These are phyloP conservation scores for Volvox carteri DNA, from an alignment of 163 green algal species.

Conservation along the genomic window DNA sequence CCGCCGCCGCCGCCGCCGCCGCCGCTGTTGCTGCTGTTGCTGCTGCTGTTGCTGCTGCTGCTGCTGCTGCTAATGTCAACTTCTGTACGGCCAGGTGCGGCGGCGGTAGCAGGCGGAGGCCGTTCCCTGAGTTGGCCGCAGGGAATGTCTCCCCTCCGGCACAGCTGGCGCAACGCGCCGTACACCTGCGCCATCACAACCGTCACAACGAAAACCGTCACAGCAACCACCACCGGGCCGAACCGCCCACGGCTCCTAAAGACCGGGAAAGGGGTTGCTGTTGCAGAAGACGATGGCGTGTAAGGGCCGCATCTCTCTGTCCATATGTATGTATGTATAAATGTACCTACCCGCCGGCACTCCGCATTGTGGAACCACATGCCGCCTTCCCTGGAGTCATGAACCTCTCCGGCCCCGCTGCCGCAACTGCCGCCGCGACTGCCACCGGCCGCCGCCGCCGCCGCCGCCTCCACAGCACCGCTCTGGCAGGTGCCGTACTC, in stretches of 20 bases:
- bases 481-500: too few relatives aligned
- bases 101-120: not conserved
- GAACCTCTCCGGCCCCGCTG: not conserved
- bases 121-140: not conserved
- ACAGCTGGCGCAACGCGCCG: constrained; percentile 8
- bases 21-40: not conserved
- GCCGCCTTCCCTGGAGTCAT: too few relatives aligned
- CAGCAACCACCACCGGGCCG: not conserved
- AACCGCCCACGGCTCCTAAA: too few relatives aligned
- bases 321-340: not conserved
- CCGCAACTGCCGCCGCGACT: not conserved
- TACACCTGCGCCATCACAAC: constrained; percentile 24
- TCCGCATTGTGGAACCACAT: constrained; percentile 30
- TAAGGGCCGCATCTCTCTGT: not conserved
- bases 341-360: constrained; percentile 26
- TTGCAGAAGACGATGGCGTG: too few relatives aligned
- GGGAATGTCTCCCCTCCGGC: not conserved
- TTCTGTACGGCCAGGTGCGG: not conserved
- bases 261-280: too few relatives aligned
- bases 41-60: not conserved
- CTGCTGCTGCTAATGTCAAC: not conserved
- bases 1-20: not conserved
- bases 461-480: not conserved
- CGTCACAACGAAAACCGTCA: not conserved
- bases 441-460: not conserved